A percentile compares a stretch with the other conserved stretches of the same genome.
Evolutionary conservation across 345 rosid genomes (phyloP).

Genomic region (Gynandropsis gynandra): DNA sequence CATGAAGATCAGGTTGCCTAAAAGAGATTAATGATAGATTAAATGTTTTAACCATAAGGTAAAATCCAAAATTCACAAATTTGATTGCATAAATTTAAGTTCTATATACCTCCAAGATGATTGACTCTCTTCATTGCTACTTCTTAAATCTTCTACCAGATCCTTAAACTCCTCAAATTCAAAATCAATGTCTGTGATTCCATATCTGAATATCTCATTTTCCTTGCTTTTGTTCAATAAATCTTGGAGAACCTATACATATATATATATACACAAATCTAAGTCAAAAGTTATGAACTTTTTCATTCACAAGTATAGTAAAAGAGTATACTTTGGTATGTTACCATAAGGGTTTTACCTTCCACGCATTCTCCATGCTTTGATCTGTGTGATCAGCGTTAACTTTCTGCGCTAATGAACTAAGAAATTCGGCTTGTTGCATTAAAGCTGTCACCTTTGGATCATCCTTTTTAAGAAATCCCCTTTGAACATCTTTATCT

Average conservation of each 20-base stretch:
- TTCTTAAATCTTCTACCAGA: constrained; percentile 56
- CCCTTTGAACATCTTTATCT: constrained; percentile 37
- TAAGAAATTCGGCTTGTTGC: constrained; percentile 91
- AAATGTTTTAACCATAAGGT: constrained; percentile 4
- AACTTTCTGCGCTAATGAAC: constrained; percentile 71
- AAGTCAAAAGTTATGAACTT: constrained; percentile 6
- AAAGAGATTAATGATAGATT: constrained; percentile 4
- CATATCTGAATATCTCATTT: constrained; percentile 40
- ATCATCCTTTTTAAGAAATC: constrained; percentile 69
- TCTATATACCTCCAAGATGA: constrained; percentile 59
- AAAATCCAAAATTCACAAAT: constrained; percentile 1
- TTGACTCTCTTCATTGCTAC: constrained; percentile 51
- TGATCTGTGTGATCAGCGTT: constrained; percentile 64
- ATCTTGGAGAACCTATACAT: constrained; percentile 70
- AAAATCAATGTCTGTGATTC: constrained; percentile 50
- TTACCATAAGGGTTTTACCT: too few species aligned
- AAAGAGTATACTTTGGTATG: too few species aligned
- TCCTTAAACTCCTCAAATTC: constrained; percentile 68
- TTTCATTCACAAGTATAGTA: too few species aligned
- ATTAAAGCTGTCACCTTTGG: constrained; percentile 68
- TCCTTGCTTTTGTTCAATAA: constrained; percentile 61
- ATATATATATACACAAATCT: constrained; percentile 14
- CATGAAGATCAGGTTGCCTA: constrained; percentile 75
- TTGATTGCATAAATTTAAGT: not conserved
- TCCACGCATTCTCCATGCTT: constrained; percentile 94